A percentile compares a stretch with the other conserved stretches of the same genome.
Evolutionary conservation across 2,329 filamentous ascomycete species (phyloP).

Genomic region (Nothopassalora personata): DNA sequence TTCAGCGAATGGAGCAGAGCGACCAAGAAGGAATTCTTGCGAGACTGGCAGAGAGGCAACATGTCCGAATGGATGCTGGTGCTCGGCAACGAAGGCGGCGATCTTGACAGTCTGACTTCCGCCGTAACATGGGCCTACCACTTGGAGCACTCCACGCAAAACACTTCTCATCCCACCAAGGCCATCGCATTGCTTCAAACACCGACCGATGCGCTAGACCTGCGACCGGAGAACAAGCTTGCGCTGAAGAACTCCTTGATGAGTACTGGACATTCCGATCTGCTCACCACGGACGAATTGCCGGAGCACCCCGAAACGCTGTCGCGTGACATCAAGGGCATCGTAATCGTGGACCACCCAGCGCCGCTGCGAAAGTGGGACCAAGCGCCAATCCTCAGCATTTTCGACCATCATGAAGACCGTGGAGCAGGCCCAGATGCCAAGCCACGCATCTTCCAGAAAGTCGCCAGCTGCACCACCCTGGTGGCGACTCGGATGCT

Average conservation of each 20-base stretch:
- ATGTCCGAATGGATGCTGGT: conserved; percentile 44
- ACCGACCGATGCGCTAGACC: conserved; percentile 41
- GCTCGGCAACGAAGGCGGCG: conserved; percentile 44
- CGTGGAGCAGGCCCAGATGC: conserved; percentile 39
- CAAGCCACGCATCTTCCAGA: conserved; percentile 42
- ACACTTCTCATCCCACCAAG: conserved; percentile 40
- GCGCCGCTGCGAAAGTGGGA: conserved; percentile 41
- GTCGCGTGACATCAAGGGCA: conserved; percentile 39
- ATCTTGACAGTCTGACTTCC: conserved; percentile 42
- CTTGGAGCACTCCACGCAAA: conserved; percentile 40
- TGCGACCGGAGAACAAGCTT: conserved; percentile 46
- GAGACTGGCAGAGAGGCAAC: conserved; percentile 44
- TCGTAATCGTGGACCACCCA: conserved; percentile 44
- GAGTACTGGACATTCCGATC: conserved; percentile 43
- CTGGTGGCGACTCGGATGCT: conserved; percentile 46
- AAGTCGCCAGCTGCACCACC: conserved; percentile 42
- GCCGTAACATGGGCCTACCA: conserved; percentile 47
- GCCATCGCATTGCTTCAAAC: conserved; percentile 46
- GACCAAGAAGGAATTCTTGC: conserved; percentile 43
- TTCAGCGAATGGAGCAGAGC: conserved; percentile 47
- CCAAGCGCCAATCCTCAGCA: conserved; percentile 40
- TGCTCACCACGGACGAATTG: conserved; percentile 45
- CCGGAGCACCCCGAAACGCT: conserved; percentile 45
- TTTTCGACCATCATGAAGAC: conserved; percentile 46
- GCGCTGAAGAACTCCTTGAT: conserved; percentile 43